Percentiles rank a stretch among this genome's conserved stretches.
Conservation (phyloP, 805 yeast genomes). For the Nakazawaea populi region DNA sequence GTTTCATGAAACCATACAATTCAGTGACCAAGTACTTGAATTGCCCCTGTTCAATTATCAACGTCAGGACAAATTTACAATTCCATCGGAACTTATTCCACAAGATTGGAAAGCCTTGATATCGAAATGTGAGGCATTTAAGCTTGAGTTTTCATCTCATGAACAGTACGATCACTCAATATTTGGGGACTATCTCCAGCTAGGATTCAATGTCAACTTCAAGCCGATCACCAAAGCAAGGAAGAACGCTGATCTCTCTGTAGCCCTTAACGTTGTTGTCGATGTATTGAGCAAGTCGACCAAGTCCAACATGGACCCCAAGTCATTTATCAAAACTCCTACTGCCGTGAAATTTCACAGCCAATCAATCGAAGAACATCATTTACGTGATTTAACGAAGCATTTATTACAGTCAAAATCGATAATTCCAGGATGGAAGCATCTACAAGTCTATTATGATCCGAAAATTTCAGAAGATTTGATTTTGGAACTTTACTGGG, state of each 20-base stretch:
- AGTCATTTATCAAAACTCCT: constrained; percentile 1
- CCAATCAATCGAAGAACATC: neutral
- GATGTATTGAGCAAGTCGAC: neutral
- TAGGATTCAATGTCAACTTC: constrained; percentile 5
- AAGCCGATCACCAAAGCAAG: neutral
- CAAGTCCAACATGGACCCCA: neutral
- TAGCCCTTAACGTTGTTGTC: neutral
- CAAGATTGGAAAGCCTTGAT: neutral
- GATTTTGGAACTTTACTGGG: constrained; percentile 5
- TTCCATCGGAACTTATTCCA: neutral
- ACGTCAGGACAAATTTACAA: constrained; percentile 6
- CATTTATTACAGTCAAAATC: neutral
- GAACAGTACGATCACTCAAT: constrained; percentile 5
- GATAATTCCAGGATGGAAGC: neutral
- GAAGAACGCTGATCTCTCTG: neutral
- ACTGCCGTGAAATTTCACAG: neutral
- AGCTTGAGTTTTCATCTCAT: neutral
- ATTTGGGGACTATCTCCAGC: constrained; percentile 2
- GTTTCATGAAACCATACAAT: neutral
- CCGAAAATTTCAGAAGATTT: neutral
- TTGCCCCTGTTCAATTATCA: constrained; percentile 1
- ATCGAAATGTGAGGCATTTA: neutral
- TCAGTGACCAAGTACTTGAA: neutral
- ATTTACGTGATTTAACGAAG: neutral
- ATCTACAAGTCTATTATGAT: constrained; percentile 4